A percentile compares a stretch with the other conserved stretches of the same genome.
Evolutionary conservation across 2,329 filamentous ascomycete genomes (phyloP).

Genomic region (Penicillium sp.): DNA sequence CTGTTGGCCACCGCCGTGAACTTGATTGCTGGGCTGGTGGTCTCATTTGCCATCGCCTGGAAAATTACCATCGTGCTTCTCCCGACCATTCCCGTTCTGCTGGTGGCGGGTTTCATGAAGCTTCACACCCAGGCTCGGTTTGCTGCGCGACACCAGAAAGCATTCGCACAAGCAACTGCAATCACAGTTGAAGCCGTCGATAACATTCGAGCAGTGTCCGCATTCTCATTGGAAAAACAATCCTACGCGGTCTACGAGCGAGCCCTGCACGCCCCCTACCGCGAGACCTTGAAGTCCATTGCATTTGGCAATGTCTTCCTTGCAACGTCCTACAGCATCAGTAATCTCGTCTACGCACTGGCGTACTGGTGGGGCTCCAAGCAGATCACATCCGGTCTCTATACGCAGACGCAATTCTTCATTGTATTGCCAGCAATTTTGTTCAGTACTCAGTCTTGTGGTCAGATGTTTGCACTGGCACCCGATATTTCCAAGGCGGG

Average conservation of each 20-base stretch:
- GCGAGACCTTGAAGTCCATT: slow-evolving; percentile 35
- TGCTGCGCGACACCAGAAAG: slow-evolving; percentile 50
- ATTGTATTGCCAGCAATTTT: slow-evolving; percentile 66
- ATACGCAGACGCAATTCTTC: slow-evolving; percentile 63
- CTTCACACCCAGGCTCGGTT: slow-evolving; percentile 54
- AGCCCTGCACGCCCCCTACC: slow-evolving; percentile 43
- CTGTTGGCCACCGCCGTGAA: slow-evolving; percentile 64
- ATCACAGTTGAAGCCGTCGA: slow-evolving; percentile 49
- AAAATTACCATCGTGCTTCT: slow-evolving; percentile 68
- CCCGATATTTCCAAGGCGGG: slow-evolving; percentile 64
- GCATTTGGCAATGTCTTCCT: slow-evolving; percentile 2
- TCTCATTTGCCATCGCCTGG: slow-evolving; percentile 67
- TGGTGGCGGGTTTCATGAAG: slow-evolving; percentile 64
- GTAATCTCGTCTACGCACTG: slow-evolving; percentile 1
- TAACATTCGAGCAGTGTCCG: slow-evolving; percentile 48
- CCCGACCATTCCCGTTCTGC: slow-evolving; percentile 60
- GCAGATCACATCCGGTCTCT: slow-evolving; percentile 48
- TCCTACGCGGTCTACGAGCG: slow-evolving; percentile 42
- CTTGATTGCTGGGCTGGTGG: slow-evolving; percentile 59
- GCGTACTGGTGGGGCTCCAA: slow-evolving; percentile 2
- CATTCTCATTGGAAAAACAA: slow-evolving; percentile 48
- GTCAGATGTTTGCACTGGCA: slow-evolving; percentile 67
- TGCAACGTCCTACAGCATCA: slow-evolving; percentile 1
- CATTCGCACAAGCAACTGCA: slow-evolving; percentile 46
- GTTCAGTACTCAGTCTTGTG: slow-evolving; percentile 65